Evolutionary conservation across 768 basidiomycete genomes (phyloP).

Genomic region (Epithele typhae): DNA sequence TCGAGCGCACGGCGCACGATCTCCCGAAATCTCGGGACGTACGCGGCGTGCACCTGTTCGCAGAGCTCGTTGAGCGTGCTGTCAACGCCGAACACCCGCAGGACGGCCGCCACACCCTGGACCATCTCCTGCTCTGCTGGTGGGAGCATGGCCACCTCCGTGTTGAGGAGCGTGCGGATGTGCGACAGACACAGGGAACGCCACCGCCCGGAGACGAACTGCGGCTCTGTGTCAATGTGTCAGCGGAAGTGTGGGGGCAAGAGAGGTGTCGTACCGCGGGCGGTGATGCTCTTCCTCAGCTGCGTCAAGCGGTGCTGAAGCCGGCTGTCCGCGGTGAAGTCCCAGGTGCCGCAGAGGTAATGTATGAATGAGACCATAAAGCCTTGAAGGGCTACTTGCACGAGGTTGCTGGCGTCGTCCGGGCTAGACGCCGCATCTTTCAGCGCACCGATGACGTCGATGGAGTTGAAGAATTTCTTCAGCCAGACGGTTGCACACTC

Average conservation of each 20-base stretch:
- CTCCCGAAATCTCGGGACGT: not conserved
- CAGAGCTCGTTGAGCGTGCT: too few species aligned
- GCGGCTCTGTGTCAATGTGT: constrained; percentile 2
- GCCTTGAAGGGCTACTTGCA: constrained; percentile 7
- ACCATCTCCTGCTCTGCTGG: not conserved
- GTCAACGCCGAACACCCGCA: constrained; percentile 1
- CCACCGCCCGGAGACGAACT: constrained; percentile 11
- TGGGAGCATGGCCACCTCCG: not conserved
- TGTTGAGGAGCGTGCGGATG: not conserved
- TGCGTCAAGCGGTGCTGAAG: not conserved
- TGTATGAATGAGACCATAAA: not conserved
- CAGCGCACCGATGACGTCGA: not conserved
- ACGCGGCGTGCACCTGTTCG: not conserved
- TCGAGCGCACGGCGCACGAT: constrained; percentile 1
- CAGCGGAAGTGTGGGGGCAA: not conserved
- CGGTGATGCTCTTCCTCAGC: constrained; percentile 1
- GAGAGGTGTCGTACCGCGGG: not conserved
- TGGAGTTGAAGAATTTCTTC: not conserved
- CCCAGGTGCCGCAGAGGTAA: constrained; percentile 9
- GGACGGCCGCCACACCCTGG: not conserved
- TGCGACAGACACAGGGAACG: constrained; percentile 6
- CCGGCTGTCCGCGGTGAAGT: not conserved
- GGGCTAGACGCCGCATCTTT: not conserved
- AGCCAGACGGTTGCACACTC: not conserved
- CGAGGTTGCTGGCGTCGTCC: not conserved